A percentile compares a stretch with the other conserved stretches of the same genome.
Evolutionary conservation across 257 asterid species (phyloP).

Genomic region (Cordia subcordata): DNA sequence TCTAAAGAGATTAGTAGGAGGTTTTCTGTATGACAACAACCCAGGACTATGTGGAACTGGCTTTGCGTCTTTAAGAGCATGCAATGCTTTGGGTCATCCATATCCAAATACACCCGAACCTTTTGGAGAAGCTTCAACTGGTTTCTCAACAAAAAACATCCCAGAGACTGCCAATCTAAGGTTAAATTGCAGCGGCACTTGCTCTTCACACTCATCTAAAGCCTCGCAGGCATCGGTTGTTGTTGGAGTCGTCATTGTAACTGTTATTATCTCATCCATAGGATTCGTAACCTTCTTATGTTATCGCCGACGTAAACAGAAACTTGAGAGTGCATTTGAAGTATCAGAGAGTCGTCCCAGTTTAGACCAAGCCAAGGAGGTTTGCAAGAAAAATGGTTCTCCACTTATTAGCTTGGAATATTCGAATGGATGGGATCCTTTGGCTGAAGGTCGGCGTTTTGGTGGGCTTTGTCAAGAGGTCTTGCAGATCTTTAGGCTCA

Average conservation of each 20-base stretch:
- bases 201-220: conserved; percentile 48
- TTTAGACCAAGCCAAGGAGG: conserved; percentile 42
- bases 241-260: conserved; percentile 43
- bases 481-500: conserved; percentile 59
- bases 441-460: conserved; percentile 73
- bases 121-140: conserved; percentile 42
- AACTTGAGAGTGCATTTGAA: conserved; percentile 36
- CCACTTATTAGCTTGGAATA: conserved; percentile 89
- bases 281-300: conserved; percentile 38
- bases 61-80: conserved; percentile 49
- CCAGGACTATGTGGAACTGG: conserved; percentile 75
- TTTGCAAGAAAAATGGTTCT: conserved; percentile 62
- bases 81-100: conserved; percentile 37
- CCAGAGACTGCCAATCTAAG: conserved; percentile 83
- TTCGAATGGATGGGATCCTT: conserved; percentile 89
- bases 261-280: conserved; percentile 36
- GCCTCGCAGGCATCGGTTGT: conserved; percentile 59
- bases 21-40: conserved; percentile 69
- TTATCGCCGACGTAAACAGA: conserved; percentile 59
- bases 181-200: conserved; percentile 51
- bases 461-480: conserved; percentile 61
- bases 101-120: conserved; percentile 54
- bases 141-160: conserved; percentile 48
- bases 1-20: conserved; percentile 66
- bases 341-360: conserved; percentile 33